phyloP scores from a whole-genome alignment of 1,284 basidiomycete genomes.

The Cryptococcus sp. region DNA sequence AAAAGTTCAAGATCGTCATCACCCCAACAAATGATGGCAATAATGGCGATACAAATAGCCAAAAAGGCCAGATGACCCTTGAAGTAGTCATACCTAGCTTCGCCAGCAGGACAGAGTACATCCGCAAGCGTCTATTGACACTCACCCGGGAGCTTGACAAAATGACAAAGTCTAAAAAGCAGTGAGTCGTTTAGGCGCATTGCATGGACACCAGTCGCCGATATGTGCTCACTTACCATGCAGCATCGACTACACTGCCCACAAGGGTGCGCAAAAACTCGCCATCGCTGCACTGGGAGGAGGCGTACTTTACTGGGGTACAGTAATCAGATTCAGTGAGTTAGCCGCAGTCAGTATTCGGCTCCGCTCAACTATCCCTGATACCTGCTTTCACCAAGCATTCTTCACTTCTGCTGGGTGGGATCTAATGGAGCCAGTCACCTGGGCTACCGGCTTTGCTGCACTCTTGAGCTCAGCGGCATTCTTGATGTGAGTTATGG shows the following conservation, averaged over 20 bases:
- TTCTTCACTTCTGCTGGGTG: conserved; percentile 52
- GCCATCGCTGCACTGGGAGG: conserved; percentile 63
- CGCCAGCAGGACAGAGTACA: conserved; percentile 63
- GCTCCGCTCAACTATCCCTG: not conserved
- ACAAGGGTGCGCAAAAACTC: conserved; percentile 61
- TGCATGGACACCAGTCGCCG: not conserved
- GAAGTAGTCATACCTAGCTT: conserved; percentile 65
- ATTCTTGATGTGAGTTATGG: conserved; percentile 32
- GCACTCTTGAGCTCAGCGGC: conserved; percentile 30
- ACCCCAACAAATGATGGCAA: conserved; percentile 24
- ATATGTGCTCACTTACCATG: conserved; percentile 2
- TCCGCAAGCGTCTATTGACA: conserved; percentile 58
- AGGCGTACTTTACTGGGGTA: conserved; percentile 65
- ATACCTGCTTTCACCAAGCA: conserved; percentile 16
- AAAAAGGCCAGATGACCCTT: conserved; percentile 45
- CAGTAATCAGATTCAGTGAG: conserved; percentile 61
- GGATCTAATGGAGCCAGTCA: conserved; percentile 68
- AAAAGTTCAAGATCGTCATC: conserved; percentile 62
- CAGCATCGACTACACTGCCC: conserved; percentile 62
- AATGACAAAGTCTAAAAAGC: conserved; percentile 55
- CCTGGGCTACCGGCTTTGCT: conserved; percentile 40
- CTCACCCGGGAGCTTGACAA: conserved; percentile 60
- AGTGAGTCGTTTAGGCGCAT: conserved; percentile 22
- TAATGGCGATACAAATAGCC: not conserved
- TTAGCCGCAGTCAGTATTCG: not conserved